phyloP scores from a whole-genome alignment of 75 land plant genomes.

The Pinus tabuliformis region DNA sequence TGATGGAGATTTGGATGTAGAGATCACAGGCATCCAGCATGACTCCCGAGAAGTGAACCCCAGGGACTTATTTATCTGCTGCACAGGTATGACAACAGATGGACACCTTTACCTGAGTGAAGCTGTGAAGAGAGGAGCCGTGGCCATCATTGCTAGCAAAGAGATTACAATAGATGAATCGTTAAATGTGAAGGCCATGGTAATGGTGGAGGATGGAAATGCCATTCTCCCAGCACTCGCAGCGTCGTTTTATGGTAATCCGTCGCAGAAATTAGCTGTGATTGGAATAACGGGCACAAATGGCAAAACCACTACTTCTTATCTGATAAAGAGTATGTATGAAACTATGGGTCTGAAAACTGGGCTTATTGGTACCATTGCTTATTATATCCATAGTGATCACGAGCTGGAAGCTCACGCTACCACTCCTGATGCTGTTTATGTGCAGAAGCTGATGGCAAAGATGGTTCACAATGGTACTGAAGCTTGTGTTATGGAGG shows the following conservation, averaged over 20 bases:
- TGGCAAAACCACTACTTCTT: constrained; percentile 79
- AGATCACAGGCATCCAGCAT: constrained; percentile 78
- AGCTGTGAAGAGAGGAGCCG: constrained; percentile 94
- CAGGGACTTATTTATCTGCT: constrained; percentile 92
- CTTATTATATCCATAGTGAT: constrained; percentile 58
- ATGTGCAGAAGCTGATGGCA: constrained; percentile 73
- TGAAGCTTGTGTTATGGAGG: constrained; percentile 94
- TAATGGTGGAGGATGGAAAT: constrained; percentile 76
- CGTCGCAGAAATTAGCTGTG: constrained; percentile 63
- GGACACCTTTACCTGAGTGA: constrained; percentile 63
- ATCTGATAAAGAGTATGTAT: constrained; percentile 66
- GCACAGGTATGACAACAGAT: constrained; percentile 52
- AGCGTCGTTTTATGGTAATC: constrained; percentile 62
- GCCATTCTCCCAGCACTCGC: constrained; percentile 59
- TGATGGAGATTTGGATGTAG: constrained; percentile 81
- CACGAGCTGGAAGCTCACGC: constrained; percentile 50
- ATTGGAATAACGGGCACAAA: constrained; percentile 79
- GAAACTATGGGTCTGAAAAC: constrained; percentile 78
- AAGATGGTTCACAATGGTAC: constrained; percentile 83
- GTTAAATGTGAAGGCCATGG: constrained; percentile 64
- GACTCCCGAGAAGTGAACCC: constrained; percentile 73
- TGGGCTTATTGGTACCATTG: constrained; percentile 60
- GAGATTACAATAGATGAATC: constrained; percentile 70
- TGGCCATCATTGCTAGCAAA: constrained; percentile 75
- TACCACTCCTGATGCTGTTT: constrained; percentile 55